Percentiles rank a stretch among this genome's conserved stretches.
These are phyloP conservation scores for Mesembryanthemum crystallinum DNA, from an alignment of 148 eudicot genomes.

Conservation along the genomic window DNA sequence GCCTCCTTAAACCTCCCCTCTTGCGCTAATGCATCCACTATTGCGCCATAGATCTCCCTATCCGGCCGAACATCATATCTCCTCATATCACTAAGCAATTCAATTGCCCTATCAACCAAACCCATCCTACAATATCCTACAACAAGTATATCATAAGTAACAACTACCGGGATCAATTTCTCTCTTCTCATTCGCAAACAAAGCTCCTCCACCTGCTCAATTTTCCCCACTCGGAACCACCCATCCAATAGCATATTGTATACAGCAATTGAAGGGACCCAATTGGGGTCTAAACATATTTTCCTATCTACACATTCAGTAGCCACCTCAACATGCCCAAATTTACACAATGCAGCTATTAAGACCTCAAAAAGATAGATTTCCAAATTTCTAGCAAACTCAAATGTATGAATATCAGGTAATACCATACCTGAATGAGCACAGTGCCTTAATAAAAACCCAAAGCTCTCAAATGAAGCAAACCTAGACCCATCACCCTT, in stretches of 20 bases:
- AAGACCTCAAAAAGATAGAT: constrained; percentile 48
- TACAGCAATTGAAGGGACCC: constrained; percentile 51
- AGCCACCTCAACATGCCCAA: constrained; percentile 59
- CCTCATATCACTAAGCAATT: constrained; percentile 61
- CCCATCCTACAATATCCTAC: constrained; percentile 65
- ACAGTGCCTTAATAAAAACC: constrained; percentile 59
- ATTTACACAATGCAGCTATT: constrained; percentile 66
- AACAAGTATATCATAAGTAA: constrained; percentile 61
- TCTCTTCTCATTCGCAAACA: constrained; percentile 53
- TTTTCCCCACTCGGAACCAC: constrained; percentile 50
- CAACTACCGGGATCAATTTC: constrained; percentile 44
- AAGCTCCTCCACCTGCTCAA: constrained; percentile 42
- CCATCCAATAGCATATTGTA: constrained; percentile 64
- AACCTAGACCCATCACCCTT: constrained; percentile 32
- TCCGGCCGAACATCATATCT: constrained; percentile 48
- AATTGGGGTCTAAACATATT: constrained; percentile 34
- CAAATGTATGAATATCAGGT: constrained; percentile 46
- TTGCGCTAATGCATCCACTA: constrained; percentile 66
- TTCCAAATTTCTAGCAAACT: constrained; percentile 44
- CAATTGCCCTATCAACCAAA: constrained; percentile 55
- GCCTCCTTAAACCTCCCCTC: constrained; percentile 71
- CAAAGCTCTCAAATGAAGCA: constrained; percentile 45
- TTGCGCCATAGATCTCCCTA: constrained; percentile 51
- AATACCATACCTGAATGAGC: constrained; percentile 54
- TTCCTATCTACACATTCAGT: constrained; percentile 41